Evolutionary conservation across 306 rosid genomes (phyloP).

Genomic region (apple (Malus domestica)): ASM211411v1 NC_041790.1:16143501-16144000

Average conservation of each 20-base stretch:
- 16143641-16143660: constrained; percentile 17
- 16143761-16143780: constrained; percentile 29
- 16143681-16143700: background rate
- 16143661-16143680: constrained; percentile 14
- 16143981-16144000: constrained; percentile 4
- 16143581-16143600: constrained; percentile 11
- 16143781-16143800: constrained; percentile 43
- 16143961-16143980: constrained; percentile 28
- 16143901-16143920: constrained; percentile 20
- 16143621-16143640: constrained; percentile 14
- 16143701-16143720: background rate
- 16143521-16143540: constrained; percentile 13
- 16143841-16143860: background rate
- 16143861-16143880: background rate
- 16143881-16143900: background rate
- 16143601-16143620: constrained; percentile 12
- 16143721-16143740: constrained; percentile 30
- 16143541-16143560: background rate
- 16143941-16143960: constrained; percentile 34
- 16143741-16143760: constrained; percentile 34
- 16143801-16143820: constrained; percentile 30
- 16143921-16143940: constrained; percentile 24
- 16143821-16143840: constrained; percentile 30
- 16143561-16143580: background rate
- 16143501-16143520: constrained; percentile 20